Conservation (phyloP, 768 basidiomycete genomes). For the Phanerochaete carnosa region DNA sequence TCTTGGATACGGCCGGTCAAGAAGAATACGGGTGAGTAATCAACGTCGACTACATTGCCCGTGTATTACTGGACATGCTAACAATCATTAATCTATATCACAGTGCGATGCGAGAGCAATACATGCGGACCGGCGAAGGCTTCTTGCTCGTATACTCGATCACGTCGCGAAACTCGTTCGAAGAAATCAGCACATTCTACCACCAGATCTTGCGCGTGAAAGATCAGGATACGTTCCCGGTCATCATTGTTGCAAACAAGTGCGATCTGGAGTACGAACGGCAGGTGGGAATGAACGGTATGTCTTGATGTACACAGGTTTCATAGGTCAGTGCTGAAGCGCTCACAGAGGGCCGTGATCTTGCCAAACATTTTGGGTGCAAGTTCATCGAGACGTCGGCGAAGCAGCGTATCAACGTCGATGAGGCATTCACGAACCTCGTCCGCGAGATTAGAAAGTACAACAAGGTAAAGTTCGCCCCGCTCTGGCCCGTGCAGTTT, state of each 20-base stretch:
- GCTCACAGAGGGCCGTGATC: conserved; percentile 86
- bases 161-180: conserved; percentile 96
- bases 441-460: conserved; percentile 92
- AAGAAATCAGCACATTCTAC: conserved; percentile 95
- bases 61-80: neutral
- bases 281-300: conserved; percentile 94
- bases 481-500: neutral
- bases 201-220: conserved; percentile 96
- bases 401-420: conserved; percentile 94
- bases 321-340: neutral
- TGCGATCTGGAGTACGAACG: conserved; percentile 94
- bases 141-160: conserved; percentile 98
- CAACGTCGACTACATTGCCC: neutral
- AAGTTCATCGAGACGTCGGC: conserved; percentile 96
- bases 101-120: conserved; percentile 98
- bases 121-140: conserved; percentile 98
- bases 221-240: conserved; percentile 93
- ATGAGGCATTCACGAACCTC: conserved; percentile 91
- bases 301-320: conserved; percentile 14
- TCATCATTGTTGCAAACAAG: conserved; percentile 98
- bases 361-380: conserved; percentile 92
- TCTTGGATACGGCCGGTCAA: conserved; percentile 96
- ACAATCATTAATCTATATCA: neutral
- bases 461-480: conserved; percentile 66
- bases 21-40: conserved; percentile 95